Percentiles rank a stretch among this genome's conserved stretches.
phyloP scores from a whole-genome alignment of 1,139 yeast species.

The Diutina neorugosa region DNA sequence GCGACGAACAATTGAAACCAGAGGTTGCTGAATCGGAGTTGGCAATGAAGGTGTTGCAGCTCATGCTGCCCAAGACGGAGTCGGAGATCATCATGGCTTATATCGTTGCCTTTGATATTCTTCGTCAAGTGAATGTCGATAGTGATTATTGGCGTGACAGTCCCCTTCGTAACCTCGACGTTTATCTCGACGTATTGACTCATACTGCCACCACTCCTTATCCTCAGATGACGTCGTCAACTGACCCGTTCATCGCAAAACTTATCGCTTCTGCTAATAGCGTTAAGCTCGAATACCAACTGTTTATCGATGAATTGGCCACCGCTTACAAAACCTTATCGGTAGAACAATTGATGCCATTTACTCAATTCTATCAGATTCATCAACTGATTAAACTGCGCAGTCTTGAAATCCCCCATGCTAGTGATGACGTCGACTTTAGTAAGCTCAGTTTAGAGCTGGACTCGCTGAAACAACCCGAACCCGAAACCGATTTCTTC shows the following conservation, averaged over 20 bases:
- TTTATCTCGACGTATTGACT: slow-evolving; percentile 18
- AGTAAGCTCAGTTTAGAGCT: slow-evolving; percentile 7
- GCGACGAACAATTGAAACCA: slow-evolving; percentile 8
- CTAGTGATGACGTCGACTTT: slow-evolving; percentile 7
- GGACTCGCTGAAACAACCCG: not conserved
- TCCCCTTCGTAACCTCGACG: slow-evolving; percentile 8
- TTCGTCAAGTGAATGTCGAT: slow-evolving; percentile 8
- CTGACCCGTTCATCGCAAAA: slow-evolving; percentile 11
- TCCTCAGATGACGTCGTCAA: slow-evolving; percentile 8
- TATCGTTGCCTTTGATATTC: slow-evolving; percentile 7
- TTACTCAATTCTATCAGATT: slow-evolving; percentile 25
- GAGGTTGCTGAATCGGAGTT: slow-evolving; percentile 9
- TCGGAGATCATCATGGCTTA: slow-evolving; percentile 21
- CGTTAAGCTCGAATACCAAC: slow-evolving; percentile 13
- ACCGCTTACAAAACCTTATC: slow-evolving; percentile 4
- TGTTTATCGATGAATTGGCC: slow-evolving; percentile 11
- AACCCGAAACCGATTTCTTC: slow-evolving; percentile 18
- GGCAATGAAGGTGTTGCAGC: slow-evolving; percentile 14
- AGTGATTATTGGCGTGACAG: slow-evolving; percentile 10
- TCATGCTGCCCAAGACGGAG: slow-evolving; percentile 16
- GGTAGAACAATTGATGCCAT: slow-evolving; percentile 10
- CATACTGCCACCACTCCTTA: slow-evolving; percentile 10
- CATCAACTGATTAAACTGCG: slow-evolving; percentile 44
- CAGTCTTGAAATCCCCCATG: slow-evolving; percentile 49
- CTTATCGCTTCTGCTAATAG: slow-evolving; percentile 12